Conservation (phyloP, 164 flowering plant species). For the Aristolochia fimbriata region DNA sequence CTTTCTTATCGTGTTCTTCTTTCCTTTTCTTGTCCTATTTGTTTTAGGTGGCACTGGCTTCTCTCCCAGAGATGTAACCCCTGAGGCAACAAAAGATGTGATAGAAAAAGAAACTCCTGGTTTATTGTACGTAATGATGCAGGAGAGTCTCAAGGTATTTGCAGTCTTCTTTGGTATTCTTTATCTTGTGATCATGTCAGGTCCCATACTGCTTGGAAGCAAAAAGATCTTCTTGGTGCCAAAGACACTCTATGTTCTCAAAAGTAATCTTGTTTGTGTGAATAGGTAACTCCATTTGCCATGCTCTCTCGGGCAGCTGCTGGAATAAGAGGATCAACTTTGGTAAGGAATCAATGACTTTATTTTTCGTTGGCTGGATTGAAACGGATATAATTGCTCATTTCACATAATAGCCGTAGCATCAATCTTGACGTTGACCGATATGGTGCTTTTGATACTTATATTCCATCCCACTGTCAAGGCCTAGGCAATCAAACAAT, state of each 20-base stretch:
- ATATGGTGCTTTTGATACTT: no score
- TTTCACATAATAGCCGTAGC: background rate
- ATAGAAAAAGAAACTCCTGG: constrained; percentile 95
- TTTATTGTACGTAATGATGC: constrained; percentile 83
- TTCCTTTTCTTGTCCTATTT: background rate
- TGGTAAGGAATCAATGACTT: constrained; percentile 35
- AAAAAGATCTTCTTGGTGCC: background rate
- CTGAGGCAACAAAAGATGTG: constrained; percentile 89
- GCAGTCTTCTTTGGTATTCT: background rate
- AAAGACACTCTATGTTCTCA: background rate
- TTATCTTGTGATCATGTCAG: no score
- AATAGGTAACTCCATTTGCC: constrained; percentile 91
- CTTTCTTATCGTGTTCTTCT: background rate
- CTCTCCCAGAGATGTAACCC: constrained; percentile 89
- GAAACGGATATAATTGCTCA: background rate
- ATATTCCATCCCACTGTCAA: no score
- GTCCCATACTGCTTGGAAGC: no score
- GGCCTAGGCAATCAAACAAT: no score
- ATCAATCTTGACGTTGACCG: no score
- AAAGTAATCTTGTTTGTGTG: background rate
- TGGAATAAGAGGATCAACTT: constrained; percentile 88
- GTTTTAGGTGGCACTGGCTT: constrained; percentile 87
- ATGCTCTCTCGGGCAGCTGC: constrained; percentile 93
- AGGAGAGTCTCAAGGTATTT: constrained; percentile 85
- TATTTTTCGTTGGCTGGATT: background rate